These are phyloP conservation scores for Arabidopsis suecica DNA, from an alignment of 345 rosid species.

Conservation along the genomic window DNA sequence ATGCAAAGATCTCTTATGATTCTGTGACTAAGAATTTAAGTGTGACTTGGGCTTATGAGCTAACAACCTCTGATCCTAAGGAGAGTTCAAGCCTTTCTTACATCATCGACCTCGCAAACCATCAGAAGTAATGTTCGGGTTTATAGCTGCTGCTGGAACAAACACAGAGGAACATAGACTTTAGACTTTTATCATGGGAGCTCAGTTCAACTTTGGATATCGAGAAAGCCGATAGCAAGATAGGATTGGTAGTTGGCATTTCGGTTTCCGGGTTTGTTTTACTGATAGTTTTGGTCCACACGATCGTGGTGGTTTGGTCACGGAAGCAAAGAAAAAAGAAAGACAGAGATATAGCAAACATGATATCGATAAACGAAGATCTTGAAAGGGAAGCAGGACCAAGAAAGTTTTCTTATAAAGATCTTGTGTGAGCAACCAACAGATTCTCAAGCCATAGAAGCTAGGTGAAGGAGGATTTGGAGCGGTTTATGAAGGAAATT, in stretches of 20 bases:
- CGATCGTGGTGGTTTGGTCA: neutral
- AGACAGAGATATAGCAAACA: neutral
- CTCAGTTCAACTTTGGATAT: constrained; percentile 36
- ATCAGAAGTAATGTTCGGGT: constrained; percentile 48
- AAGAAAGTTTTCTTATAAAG: constrained; percentile 42
- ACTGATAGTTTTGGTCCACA: neutral
- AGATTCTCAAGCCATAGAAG: constrained; percentile 44
- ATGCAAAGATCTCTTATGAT: constrained; percentile 45
- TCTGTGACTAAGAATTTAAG: constrained; percentile 44
- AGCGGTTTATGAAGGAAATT: constrained; percentile 49
- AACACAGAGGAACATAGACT: constrained; percentile 17
- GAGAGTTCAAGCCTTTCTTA: constrained; percentile 45
- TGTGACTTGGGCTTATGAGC: constrained; percentile 45
- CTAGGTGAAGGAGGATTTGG: constrained; percentile 58
- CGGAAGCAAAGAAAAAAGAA: constrained; percentile 18
- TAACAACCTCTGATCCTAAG: constrained; percentile 7
- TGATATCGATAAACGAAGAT: constrained; percentile 47
- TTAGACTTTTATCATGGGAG: constrained; percentile 50
- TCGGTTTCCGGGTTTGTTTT: constrained; percentile 31
- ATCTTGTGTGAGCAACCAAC: constrained; percentile 48
- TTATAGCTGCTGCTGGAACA: constrained; percentile 45
- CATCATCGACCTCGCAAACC: constrained; percentile 47
- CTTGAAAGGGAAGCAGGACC: constrained; percentile 54
- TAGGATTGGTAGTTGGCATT: constrained; percentile 16
- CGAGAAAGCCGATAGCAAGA: neutral